Conservation (phyloP, 2,329 filamentous ascomycete species). For the Penicillium sclerotiorum region DNA sequence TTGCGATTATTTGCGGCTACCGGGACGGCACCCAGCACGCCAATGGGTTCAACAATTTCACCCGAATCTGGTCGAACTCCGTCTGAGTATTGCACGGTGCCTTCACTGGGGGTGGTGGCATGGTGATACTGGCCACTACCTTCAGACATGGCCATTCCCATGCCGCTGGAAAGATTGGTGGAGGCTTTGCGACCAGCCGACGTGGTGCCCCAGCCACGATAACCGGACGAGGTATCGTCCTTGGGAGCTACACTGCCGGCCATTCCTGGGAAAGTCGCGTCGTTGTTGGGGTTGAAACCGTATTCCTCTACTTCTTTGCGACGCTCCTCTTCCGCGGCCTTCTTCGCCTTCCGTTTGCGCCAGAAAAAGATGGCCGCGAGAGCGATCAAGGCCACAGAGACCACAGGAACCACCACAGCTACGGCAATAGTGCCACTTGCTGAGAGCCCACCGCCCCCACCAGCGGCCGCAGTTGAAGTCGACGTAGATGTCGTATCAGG, state of each 20-base stretch:
- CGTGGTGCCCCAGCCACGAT: conserved; percentile 90
- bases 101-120: conserved; percentile 65
- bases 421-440: conserved; percentile 76
- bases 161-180: conserved; percentile 81
- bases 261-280: conserved; percentile 72
- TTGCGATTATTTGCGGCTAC: conserved; percentile 65
- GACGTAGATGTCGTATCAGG: conserved; percentile 25
- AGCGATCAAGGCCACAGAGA: conserved; percentile 78
- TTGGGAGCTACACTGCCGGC: conserved; percentile 61
- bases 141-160: conserved; percentile 69
- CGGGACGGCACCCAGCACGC: conserved; percentile 71
- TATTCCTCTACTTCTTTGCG: conserved; percentile 98
- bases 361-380: conserved; percentile 79
- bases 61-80: conserved; percentile 58
- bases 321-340: conserved; percentile 81
- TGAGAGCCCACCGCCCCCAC: conserved; percentile 40
- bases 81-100: conserved; percentile 64
- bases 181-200: conserved; percentile 80
- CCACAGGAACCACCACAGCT: conserved; percentile 91
- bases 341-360: conserved; percentile 83
- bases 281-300: conserved; percentile 95
- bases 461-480: conserved; percentile 25
- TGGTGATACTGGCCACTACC: conserved; percentile 58
- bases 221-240: conserved; percentile 71
- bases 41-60: conserved; percentile 68